These are phyloP conservation scores for Ascochyta viciae-villosae DNA, from an alignment of 2,329 filamentous ascomycete species.

Conservation along the genomic window DNA sequence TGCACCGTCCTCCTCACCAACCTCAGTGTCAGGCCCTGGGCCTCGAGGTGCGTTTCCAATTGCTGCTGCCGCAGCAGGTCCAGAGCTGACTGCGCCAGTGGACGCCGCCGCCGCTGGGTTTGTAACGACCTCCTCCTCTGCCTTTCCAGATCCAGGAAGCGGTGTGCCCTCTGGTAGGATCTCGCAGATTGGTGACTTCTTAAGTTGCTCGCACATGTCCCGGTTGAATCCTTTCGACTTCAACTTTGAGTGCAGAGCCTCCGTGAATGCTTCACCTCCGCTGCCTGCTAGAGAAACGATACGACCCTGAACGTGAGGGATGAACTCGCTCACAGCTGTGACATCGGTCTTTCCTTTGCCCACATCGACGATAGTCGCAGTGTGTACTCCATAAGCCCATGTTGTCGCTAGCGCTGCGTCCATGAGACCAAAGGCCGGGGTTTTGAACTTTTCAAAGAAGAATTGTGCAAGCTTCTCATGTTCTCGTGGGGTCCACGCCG, in stretches of 20 bases:
- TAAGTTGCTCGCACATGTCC: slow-evolving; percentile 71
- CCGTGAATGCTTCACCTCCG: slow-evolving; percentile 88
- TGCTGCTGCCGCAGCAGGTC: slow-evolving; percentile 51
- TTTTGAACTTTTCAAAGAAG: slow-evolving; percentile 97
- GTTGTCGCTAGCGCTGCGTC: slow-evolving; percentile 84
- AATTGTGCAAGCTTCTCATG: slow-evolving; percentile 89
- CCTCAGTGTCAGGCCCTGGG: slow-evolving; percentile 62
- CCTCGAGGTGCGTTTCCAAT: slow-evolving; percentile 58
- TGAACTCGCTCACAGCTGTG: slow-evolving; percentile 85
- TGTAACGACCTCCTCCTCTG: slow-evolving; percentile 46
- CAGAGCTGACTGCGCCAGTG: slow-evolving; percentile 59
- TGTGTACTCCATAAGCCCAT: slow-evolving; percentile 80
- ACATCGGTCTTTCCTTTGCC: slow-evolving; percentile 92
- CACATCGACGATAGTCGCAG: slow-evolving; percentile 87
- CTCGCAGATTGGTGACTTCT: slow-evolving; percentile 68
- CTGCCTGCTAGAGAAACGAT: slow-evolving; percentile 69
- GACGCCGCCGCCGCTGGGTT: slow-evolving; percentile 66
- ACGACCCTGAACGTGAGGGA: slow-evolving; percentile 73
- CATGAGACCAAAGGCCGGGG: slow-evolving; percentile 88
- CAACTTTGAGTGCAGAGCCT: slow-evolving; percentile 72
- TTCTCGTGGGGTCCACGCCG: slow-evolving; percentile 87
- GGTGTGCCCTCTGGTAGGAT: slow-evolving; percentile 63
- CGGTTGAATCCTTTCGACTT: slow-evolving; percentile 62
- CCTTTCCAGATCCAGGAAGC: slow-evolving; percentile 59
- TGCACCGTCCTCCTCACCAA: slow-evolving; percentile 58